A percentile compares a stretch with the other conserved stretches of the same genome.
phyloP scores from a whole-genome alignment of 2,329 filamentous ascomycete genomes.

The Neonectria ditissima region DNA sequence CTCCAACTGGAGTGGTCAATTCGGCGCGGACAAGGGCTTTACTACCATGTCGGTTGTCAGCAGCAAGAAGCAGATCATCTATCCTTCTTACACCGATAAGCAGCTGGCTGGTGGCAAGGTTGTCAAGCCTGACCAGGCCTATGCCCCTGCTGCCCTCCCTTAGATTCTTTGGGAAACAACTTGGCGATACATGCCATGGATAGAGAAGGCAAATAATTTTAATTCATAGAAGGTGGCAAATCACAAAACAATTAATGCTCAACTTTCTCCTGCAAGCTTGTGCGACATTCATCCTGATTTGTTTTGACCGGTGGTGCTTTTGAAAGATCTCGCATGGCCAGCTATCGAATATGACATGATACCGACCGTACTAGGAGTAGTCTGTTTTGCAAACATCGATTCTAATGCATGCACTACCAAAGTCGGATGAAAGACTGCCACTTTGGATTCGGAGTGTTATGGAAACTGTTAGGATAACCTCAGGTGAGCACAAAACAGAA shows the following conservation, averaged over 20 bases:
- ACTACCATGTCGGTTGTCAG: slow-evolving; percentile 63
- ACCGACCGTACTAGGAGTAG: too few relatives aligned
- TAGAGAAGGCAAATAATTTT: background rate
- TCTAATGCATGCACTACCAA: too few relatives aligned
- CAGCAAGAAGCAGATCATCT: slow-evolving; percentile 58
- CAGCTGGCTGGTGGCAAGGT: slow-evolving; percentile 58
- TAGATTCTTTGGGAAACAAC: background rate
- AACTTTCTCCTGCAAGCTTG: too few relatives aligned
- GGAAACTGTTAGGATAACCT: too few relatives aligned
- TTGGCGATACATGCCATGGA: background rate
- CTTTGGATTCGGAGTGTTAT: too few relatives aligned
- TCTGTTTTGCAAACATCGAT: too few relatives aligned
- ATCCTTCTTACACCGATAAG: slow-evolving; percentile 64
- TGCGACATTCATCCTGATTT: too few relatives aligned
- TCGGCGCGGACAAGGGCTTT: slow-evolving; percentile 63
- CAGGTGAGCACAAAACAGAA: too few relatives aligned
- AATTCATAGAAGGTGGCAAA: background rate
- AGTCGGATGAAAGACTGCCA: too few relatives aligned
- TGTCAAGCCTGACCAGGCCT: slow-evolving; percentile 62
- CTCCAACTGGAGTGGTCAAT: slow-evolving; percentile 67
- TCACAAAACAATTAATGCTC: background rate
- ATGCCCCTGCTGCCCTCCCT: slow-evolving; percentile 48
- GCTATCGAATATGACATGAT: too few relatives aligned
- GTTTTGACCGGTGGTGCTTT: too few relatives aligned
- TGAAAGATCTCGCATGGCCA: too few relatives aligned